Evolutionary conservation across 2,329 filamentous ascomycete species (phyloP).

Genomic region (Cladosporium halotolerans): DNA sequence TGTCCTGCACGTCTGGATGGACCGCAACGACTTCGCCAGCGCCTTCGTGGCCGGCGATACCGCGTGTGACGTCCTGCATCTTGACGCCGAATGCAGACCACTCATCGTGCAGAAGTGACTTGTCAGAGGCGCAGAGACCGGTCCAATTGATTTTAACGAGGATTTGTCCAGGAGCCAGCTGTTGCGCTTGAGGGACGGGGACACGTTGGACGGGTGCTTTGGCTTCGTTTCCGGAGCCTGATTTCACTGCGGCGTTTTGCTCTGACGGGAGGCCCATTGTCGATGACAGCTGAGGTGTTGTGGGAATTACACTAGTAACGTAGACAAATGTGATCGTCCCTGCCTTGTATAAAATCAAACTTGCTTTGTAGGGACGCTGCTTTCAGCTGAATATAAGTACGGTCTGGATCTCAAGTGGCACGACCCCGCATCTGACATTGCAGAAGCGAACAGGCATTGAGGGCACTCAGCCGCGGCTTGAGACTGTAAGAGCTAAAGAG

Average conservation of each 20-base stretch:
- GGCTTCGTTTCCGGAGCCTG: constrained; percentile 26
- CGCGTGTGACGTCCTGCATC: constrained; percentile 24
- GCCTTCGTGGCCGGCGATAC: constrained; percentile 29
- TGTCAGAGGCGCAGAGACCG: constrained; percentile 30
- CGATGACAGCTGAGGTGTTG: background rate
- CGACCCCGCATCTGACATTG: background rate
- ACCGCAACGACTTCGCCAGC: constrained; percentile 27
- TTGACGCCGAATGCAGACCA: constrained; percentile 27
- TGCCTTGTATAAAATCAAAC: background rate
- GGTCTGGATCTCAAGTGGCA: background rate
- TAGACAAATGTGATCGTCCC: background rate
- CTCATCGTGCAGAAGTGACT: constrained; percentile 33
- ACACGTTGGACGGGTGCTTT: constrained; percentile 28
- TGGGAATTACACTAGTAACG: no score
- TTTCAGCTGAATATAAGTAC: background rate
- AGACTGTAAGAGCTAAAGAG: no score
- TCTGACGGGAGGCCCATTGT: constrained; percentile 28
- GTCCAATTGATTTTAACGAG: constrained; percentile 33
- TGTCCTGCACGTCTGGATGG: constrained; percentile 19
- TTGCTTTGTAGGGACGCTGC: background rate
- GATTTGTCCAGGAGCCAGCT: constrained; percentile 29
- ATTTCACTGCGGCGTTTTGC: constrained; percentile 33
- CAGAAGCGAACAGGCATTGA: background rate
- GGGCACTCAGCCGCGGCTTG: background rate
- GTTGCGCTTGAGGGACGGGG: constrained; percentile 24